phyloP scores from a whole-genome alignment of 352 stramenopile species.

The Phytophthora melonis region DNA sequence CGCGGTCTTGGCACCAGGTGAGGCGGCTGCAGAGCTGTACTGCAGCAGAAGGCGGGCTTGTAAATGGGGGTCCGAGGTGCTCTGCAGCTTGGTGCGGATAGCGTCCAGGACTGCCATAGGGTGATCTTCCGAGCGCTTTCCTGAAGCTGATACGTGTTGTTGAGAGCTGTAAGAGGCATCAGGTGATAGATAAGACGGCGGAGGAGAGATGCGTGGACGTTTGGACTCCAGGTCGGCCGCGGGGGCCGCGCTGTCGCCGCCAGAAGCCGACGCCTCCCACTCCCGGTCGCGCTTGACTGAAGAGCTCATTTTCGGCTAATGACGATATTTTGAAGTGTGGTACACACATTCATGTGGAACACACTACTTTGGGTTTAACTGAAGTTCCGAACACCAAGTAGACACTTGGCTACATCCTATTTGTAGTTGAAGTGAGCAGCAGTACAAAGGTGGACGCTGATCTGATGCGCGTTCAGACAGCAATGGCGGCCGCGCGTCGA shows the following conservation, averaged over 20 bases:
- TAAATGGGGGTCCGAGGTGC: slow-evolving; percentile 62
- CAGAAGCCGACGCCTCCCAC: slow-evolving; percentile 28
- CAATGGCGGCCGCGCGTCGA: slow-evolving; percentile 4
- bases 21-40: slow-evolving; percentile 59
- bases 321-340: not conserved
- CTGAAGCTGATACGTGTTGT: slow-evolving; percentile 7
- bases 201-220: slow-evolving; percentile 29
- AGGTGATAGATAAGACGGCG: slow-evolving; percentile 9
- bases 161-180: slow-evolving; percentile 7
- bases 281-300: slow-evolving; percentile 32
- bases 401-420: slow-evolving; percentile 24
- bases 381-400: slow-evolving; percentile 11
- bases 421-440: slow-evolving; percentile 9
- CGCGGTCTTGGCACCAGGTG: slow-evolving; percentile 55
- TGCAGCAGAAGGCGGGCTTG: slow-evolving; percentile 70
- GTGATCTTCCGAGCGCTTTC: slow-evolving; percentile 18
- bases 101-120: slow-evolving; percentile 45
- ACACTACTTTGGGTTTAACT: not conserved
- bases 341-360: too few species aligned
- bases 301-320: slow-evolving; percentile 26
- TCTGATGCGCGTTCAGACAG: not conserved
- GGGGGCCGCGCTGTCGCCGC: slow-evolving; percentile 12
- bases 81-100: slow-evolving; percentile 51
- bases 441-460: not conserved
- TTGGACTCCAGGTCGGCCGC: slow-evolving; percentile 20